Evolutionary conservation across 2,329 filamentous ascomycete genomes (phyloP).

Genomic region (Epichloe gansuensis): DNA sequence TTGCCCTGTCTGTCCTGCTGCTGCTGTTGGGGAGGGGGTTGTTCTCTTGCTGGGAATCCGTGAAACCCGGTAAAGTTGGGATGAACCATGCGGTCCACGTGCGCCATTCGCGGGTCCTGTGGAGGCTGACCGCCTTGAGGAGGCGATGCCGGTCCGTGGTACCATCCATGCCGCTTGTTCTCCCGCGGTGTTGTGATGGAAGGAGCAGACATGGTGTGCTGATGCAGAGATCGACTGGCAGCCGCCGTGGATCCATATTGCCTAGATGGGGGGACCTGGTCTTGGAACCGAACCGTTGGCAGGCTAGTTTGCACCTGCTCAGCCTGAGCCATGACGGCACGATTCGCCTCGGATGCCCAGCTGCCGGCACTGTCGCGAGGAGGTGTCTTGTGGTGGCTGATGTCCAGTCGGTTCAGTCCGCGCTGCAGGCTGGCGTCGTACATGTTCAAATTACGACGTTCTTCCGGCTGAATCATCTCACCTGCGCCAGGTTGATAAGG

Average conservation of each 20-base stretch:
- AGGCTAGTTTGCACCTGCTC: slow-evolving; percentile 35
- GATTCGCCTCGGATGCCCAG: slow-evolving; percentile 45
- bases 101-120: slow-evolving; percentile 24
- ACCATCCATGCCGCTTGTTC: slow-evolving; percentile 59
- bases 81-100: slow-evolving; percentile 44
- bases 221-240: slow-evolving; percentile 27
- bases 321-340: slow-evolving; percentile 40
- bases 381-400: slow-evolving; percentile 37
- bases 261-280: slow-evolving; percentile 28
- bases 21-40: slow-evolving; percentile 7
- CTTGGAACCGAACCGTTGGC: slow-evolving; percentile 42
- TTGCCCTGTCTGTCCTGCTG: slow-evolving; percentile 18
- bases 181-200: slow-evolving; percentile 43
- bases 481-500: slow-evolving; percentile 15
- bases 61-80: slow-evolving; percentile 41
- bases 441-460: slow-evolving; percentile 38
- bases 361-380: slow-evolving; percentile 38
- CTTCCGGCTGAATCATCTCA: slow-evolving; percentile 25
- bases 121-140: slow-evolving; percentile 21
- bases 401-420: slow-evolving; percentile 53
- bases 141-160: slow-evolving; percentile 39
- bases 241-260: slow-evolving; percentile 18
- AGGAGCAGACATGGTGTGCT: slow-evolving; percentile 49
- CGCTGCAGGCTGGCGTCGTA: slow-evolving; percentile 56
- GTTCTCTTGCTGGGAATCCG: slow-evolving; percentile 32